Evolutionary conservation across 352 stramenopile genomes (phyloP).

Genomic region (Pythium plurisporium): DNA sequence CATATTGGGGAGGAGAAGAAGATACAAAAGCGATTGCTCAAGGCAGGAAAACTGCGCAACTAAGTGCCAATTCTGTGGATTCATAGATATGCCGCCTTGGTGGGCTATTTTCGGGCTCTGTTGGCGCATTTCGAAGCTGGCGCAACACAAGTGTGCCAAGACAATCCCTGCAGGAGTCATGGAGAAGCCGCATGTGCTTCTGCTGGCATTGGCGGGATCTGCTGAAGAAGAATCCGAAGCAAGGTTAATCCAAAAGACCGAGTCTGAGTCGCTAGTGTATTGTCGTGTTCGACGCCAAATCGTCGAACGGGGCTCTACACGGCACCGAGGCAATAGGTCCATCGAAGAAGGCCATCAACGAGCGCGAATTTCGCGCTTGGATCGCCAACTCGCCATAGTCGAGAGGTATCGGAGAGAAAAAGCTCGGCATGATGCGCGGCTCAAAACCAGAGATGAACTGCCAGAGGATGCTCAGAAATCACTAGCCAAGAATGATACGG

Average conservation of each 20-base stretch:
- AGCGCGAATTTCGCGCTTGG: slow-evolving; percentile 6
- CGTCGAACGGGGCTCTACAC: slow-evolving; percentile 14
- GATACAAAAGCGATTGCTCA: neutral
- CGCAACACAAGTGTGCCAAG: too few relatives aligned
- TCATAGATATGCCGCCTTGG: too few relatives aligned
- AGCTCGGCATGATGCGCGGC: neutral
- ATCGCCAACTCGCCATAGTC: slow-evolving; percentile 24
- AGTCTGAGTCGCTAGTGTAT: slow-evolving; percentile 16
- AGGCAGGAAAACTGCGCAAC: neutral
- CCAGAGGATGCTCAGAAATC: neutral
- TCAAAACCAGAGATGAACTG: neutral
- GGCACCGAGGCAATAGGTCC: slow-evolving; percentile 9
- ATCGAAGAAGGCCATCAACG: slow-evolving; percentile 5
- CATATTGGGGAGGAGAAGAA: slow-evolving; percentile 9
- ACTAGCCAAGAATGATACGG: neutral
- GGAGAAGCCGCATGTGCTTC: slow-evolving; percentile 14
- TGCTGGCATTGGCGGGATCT: neutral
- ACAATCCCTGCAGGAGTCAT: too few relatives aligned
- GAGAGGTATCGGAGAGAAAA: slow-evolving; percentile 17
- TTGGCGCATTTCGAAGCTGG: neutral
- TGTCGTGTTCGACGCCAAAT: slow-evolving; percentile 15
- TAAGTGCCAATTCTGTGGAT: neutral
- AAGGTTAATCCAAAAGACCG: neutral
- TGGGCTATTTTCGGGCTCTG: slow-evolving; percentile 5
- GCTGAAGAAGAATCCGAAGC: neutral